A percentile compares a stretch with the other conserved stretches of the same genome.
Evolutionary conservation across 2,329 filamentous ascomycete genomes (phyloP).

Genomic region (Phialophora chinensis): DNA sequence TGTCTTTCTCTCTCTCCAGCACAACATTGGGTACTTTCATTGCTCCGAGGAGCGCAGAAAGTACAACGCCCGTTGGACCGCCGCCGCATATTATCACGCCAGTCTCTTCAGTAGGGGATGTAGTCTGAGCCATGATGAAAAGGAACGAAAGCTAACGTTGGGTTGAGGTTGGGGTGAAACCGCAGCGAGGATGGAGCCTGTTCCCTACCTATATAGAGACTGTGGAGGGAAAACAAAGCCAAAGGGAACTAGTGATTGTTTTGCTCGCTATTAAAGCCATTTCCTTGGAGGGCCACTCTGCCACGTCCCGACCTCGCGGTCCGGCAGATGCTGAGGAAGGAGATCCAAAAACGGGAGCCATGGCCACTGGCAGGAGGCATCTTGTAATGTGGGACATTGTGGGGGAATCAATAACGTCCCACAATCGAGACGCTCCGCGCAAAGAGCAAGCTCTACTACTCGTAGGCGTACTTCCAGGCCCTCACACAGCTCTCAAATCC

Average conservation of each 20-base stretch:
- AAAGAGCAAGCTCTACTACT: background rate
- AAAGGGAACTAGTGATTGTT: background rate
- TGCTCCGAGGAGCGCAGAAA: constrained; percentile 41
- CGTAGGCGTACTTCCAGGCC: background rate
- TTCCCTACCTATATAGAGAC: background rate
- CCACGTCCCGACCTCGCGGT: background rate
- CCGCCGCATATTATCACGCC: constrained; percentile 44
- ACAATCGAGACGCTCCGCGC: background rate
- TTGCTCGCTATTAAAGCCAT: background rate
- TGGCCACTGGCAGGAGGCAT: background rate
- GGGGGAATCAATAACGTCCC: background rate
- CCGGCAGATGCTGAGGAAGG: background rate
- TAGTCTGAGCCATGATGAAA: constrained; percentile 20
- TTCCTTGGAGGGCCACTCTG: background rate
- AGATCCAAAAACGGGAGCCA: background rate
- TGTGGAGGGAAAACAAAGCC: background rate
- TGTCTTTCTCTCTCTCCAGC: constrained; percentile 41
- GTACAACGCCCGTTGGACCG: constrained; percentile 43
- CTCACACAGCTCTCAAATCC: background rate
- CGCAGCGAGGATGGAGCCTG: background rate
- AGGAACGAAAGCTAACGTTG: background rate
- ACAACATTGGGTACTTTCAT: constrained; percentile 41
- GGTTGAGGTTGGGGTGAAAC: background rate
- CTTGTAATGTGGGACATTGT: constrained; percentile 8
- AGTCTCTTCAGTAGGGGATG: constrained; percentile 30